A percentile compares a stretch with the other conserved stretches of the same genome.
These are phyloP conservation scores for Neohortaea acidophila DNA, from an alignment of 495 filamentous ascomycete genomes.

Conservation along the genomic window DNA sequence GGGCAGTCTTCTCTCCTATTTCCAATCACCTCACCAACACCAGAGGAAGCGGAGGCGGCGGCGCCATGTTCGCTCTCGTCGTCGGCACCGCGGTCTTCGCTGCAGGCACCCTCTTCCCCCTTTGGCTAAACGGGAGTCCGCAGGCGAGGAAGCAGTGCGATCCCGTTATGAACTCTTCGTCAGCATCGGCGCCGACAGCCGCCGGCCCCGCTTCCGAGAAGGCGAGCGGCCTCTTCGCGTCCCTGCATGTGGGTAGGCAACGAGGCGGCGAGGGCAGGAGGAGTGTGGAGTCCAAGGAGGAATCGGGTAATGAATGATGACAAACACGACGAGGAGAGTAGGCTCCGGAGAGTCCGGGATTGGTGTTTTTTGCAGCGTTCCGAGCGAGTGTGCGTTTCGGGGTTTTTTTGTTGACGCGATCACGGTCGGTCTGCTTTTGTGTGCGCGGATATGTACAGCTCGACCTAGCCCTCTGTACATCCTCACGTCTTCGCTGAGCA, in stretches of 20 bases:
- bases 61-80: slow-evolving; percentile 36
- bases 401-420: no score
- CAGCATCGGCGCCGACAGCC: neutral
- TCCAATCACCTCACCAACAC: slow-evolving; percentile 30
- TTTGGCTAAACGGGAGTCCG: slow-evolving; percentile 42
- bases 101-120: slow-evolving; percentile 41
- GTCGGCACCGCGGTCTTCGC: slow-evolving; percentile 45
- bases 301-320: neutral
- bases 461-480: no score
- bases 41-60: slow-evolving; percentile 16
- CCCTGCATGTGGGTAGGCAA: neutral
- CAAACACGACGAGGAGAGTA: no score
- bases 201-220: neutral
- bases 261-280: neutral
- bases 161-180: slow-evolving; percentile 21
- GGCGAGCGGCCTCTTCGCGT: neutral
- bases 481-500: no score
- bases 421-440: no score
- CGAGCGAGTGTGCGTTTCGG: no score
- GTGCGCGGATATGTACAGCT: no score
- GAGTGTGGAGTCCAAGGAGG: neutral
- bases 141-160: slow-evolving; percentile 48
- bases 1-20: slow-evolving; percentile 41
- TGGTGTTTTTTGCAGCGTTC: no score
- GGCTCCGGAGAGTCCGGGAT: no score